phyloP scores from a whole-genome alignment of 768 basidiomycete genomes.

The Mrakia frigida region DNA sequence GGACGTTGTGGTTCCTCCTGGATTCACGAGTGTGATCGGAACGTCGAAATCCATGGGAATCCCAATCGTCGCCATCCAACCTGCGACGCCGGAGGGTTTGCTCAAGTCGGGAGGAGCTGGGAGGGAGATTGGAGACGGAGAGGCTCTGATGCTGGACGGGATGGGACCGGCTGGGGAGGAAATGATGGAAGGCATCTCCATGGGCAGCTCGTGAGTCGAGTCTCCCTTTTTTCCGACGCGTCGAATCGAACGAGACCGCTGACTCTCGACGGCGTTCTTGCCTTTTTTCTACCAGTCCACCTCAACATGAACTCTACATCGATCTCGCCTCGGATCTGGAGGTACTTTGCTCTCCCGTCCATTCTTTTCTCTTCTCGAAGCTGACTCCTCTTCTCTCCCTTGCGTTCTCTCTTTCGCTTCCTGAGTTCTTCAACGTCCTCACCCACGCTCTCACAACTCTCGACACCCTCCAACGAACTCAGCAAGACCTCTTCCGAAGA shows the following conservation, averaged over 20 bases:
- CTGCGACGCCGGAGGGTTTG: slow-evolving; percentile 28
- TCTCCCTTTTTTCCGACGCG: background rate
- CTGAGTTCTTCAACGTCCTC: slow-evolving; percentile 72
- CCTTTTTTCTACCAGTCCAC: background rate
- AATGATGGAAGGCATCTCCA: background rate
- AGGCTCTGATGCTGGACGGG: slow-evolving; percentile 16
- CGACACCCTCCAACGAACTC: slow-evolving; percentile 49
- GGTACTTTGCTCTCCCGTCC: slow-evolving; percentile 4
- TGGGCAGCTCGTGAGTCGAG: slow-evolving; percentile 8
- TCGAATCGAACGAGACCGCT: background rate
- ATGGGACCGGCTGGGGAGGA: background rate
- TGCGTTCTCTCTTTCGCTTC: background rate
- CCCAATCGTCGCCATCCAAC: slow-evolving; percentile 29
- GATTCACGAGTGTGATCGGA: slow-evolving; percentile 27
- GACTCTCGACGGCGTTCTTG: background rate
- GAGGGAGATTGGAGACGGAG: slow-evolving; percentile 5
- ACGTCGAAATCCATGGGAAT: background rate
- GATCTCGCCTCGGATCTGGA: slow-evolving; percentile 33
- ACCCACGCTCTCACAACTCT: slow-evolving; percentile 54
- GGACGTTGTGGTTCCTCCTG: slow-evolving; percentile 32
- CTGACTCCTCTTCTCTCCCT: background rate
- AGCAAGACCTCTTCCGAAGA: slow-evolving; percentile 52
- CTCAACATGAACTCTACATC: slow-evolving; percentile 28
- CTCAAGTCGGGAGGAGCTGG: slow-evolving; percentile 25
- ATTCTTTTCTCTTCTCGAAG: background rate